These are phyloP conservation scores for Achaetomiella virescens DNA, from an alignment of 495 filamentous ascomycete genomes.

Conservation along the genomic window DNA sequence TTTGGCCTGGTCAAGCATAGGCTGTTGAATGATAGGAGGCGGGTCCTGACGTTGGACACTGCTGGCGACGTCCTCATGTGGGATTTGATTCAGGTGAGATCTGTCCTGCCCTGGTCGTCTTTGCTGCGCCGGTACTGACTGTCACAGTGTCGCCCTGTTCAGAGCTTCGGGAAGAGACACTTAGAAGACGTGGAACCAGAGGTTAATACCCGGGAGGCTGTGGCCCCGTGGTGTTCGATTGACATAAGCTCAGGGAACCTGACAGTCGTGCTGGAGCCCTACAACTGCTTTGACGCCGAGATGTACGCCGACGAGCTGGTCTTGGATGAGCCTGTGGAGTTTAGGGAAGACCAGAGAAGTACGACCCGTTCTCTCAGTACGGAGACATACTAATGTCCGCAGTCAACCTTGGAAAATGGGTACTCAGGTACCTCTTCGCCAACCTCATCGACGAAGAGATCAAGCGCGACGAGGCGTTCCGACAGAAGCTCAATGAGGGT, in stretches of 20 bases:
- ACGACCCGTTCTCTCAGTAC: conserved; percentile 32
- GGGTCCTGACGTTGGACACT: conserved; percentile 87
- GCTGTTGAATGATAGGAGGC: conserved; percentile 82
- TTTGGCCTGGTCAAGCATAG: conserved; percentile 91
- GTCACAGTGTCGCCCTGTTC: conserved; percentile 68
- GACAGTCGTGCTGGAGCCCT: conserved; percentile 85
- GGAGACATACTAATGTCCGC: conserved; percentile 11
- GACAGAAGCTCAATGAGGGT: conserved; percentile 57
- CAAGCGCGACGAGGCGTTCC: conserved; percentile 65
- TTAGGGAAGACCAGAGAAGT: conserved; percentile 93
- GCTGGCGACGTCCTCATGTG: conserved; percentile 94
- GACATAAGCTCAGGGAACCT: conserved; percentile 88
- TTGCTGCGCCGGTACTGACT: neutral
- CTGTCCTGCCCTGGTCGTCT: too few species aligned
- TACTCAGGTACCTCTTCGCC: conserved; percentile 86
- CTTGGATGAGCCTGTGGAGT: conserved; percentile 65
- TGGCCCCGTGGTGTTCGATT: conserved; percentile 91
- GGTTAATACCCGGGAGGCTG: conserved; percentile 79
- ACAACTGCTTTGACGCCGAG: conserved; percentile 96
- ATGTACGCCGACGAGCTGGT: conserved; percentile 88
- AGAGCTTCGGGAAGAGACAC: conserved; percentile 86
- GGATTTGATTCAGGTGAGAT: conserved; percentile 73
- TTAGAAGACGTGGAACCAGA: conserved; percentile 86
- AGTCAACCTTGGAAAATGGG: conserved; percentile 98
- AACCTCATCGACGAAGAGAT: conserved; percentile 87